Evolutionary conservation across 306 rosid genomes (phyloP).

Genomic region (Mimosa bimucronata): DNA sequence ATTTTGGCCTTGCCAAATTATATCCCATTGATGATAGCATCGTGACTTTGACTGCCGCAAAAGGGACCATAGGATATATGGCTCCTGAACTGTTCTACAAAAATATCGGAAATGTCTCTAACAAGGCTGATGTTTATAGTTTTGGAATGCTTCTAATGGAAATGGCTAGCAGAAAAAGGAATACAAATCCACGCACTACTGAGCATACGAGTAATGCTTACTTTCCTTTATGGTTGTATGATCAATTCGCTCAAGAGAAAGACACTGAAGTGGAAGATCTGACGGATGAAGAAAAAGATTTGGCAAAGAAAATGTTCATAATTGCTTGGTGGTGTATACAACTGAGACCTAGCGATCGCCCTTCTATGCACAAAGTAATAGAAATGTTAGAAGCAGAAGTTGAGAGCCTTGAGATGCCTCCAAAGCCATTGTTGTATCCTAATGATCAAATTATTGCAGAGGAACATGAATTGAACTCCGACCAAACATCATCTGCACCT

Average conservation of each 20-base stretch:
- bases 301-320: conserved; percentile 34
- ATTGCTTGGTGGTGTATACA: conserved; percentile 46
- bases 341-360: conserved; percentile 33
- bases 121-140: conserved; percentile 33
- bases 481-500: not conserved
- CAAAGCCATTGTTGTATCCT: conserved; percentile 27
- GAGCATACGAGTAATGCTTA: conserved; percentile 18
- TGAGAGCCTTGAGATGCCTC: conserved; percentile 31
- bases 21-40: not conserved
- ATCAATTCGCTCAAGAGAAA: not conserved
- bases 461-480: not conserved
- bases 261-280: conserved; percentile 8
- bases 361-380: conserved; percentile 36
- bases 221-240: conserved; percentile 27
- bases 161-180: conserved; percentile 17
- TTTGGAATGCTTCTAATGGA: conserved; percentile 37
- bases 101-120: conserved; percentile 24
- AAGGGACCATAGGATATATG: conserved; percentile 29
- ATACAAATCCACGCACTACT: not conserved
- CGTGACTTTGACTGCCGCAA: too few relatives aligned
- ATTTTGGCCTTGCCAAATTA: conserved; percentile 21
- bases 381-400: conserved; percentile 38
- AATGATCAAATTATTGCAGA: not conserved
- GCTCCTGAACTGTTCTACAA: conserved; percentile 28
- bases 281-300: not conserved